A percentile compares a stretch with the other conserved stretches of the same genome.
These are phyloP conservation scores for cucumber (Cucumis sativus) DNA, from an alignment of 306 rosid genomes.

Conservation along the genomic window Cucumber_9930_V3 NC_026660.2:960001-960500, in stretches of 20 bases:
- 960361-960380: constrained; percentile 51
- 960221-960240: constrained; percentile 73
- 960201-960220: constrained; percentile 46
- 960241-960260: constrained; percentile 57
- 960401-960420: constrained; percentile 80
- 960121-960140: constrained; percentile 55
- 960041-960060: constrained; percentile 12
- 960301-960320: constrained; percentile 51
- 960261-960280: constrained; percentile 38
- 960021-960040: constrained; percentile 18
- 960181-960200: constrained; percentile 39
- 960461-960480: constrained; percentile 87
- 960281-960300: constrained; percentile 55
- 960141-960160: constrained; percentile 91
- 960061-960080: constrained; percentile 12
- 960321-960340: constrained; percentile 48
- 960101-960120: constrained; percentile 41
- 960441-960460: constrained; percentile 94
- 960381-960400: constrained; percentile 76
- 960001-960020: constrained; percentile 5
- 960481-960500: constrained; percentile 62
- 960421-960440: constrained; percentile 70
- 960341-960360: constrained; percentile 41
- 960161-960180: constrained; percentile 73
- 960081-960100: constrained; percentile 17